These are phyloP conservation scores for Berkeleyomyces rouxiae DNA, from an alignment of 2,329 filamentous ascomycete species.

Conservation along the genomic window DNA sequence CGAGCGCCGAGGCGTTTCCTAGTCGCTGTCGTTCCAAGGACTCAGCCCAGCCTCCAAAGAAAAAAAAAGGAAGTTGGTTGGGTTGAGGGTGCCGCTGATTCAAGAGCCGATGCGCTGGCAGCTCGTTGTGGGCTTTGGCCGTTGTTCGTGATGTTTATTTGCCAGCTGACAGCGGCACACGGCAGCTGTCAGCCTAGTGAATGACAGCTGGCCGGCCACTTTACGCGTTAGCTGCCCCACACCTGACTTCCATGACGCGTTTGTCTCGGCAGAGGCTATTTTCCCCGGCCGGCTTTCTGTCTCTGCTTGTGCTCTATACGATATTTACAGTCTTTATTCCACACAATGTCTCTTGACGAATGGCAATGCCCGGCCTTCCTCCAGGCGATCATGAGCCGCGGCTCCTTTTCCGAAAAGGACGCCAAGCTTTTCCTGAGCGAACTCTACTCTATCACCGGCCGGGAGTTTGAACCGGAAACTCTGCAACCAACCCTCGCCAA, in stretches of 20 bases:
- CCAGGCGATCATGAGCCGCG: conserved; percentile 69
- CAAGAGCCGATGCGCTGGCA: background rate
- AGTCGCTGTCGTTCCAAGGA: background rate
- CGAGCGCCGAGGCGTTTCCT: background rate
- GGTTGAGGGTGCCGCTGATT: background rate
- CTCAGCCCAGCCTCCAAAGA: background rate
- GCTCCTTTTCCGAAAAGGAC: conserved; percentile 59
- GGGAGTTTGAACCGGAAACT: conserved; percentile 37
- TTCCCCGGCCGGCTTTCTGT: background rate
- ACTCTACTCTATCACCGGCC: conserved; percentile 45
- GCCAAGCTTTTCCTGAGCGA: conserved; percentile 57
- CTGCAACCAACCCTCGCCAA: conserved; percentile 51
- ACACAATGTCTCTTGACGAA: background rate
- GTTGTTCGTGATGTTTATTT: background rate
- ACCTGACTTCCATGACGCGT: background rate
- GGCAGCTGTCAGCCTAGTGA: background rate
- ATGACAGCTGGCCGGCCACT: background rate
- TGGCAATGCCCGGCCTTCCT: conserved; percentile 59
- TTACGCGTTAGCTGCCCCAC: background rate
- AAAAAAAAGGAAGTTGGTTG: background rate
- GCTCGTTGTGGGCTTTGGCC: too few species aligned
- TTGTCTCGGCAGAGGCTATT: background rate
- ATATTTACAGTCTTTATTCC: background rate
- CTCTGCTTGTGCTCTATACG: background rate
- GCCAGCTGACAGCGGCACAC: background rate